Evolutionary conservation across 1,284 basidiomycete genomes (phyloP), one percentile per base, ranked within the genome.

Genomic region (Boletellus deceptivus): DNA sequence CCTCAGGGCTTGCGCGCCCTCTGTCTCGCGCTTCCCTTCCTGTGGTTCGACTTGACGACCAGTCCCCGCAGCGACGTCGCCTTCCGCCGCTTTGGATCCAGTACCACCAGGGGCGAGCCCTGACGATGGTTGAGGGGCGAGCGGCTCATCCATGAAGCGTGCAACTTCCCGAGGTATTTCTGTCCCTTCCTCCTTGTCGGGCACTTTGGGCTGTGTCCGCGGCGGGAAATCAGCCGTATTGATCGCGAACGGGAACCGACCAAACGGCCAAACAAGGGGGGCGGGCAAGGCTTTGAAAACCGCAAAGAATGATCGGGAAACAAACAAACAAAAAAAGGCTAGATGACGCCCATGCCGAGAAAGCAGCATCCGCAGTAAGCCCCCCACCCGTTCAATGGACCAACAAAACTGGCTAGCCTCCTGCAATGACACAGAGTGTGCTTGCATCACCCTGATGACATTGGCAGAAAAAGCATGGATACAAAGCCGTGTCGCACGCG

Each of bases 191-290:
- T 24, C 41, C 39, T 41, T 38, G 35, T 47, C 46, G 10, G 14
- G 17, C 7, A 18, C 27, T 39, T 20, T 42, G 20, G 47, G 42
- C 53, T 62, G 38, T 47, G 20, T 36, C 3, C 4, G 37, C 46
- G 13, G n/a, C 10, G 5, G 6, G 6, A 4, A 17, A 62, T 62
- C 37, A 66, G 47, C 35, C 1, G 45, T 41, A 29, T 22, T 17
- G 20, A 29, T 45, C 27, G 1, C 16, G 4, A n/a, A 37, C n/a
- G 27, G 42, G 20, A 43, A 31, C 18, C 7, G n/a, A 35, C 31
- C 37, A 45, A 42, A 31, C 6, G 6, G 24, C 24, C 25, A 31
- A 31, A 31, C 22, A 31, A 31, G 10, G 29, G 29, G 29, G 10
- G 29, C 3, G 9, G 7, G 29, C 29, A 10, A 31, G 11, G 29